These are phyloP conservation scores for Trypanosoma cruzi DNA, from an alignment of 208 protist species.

Conservation along the genomic window DNA sequence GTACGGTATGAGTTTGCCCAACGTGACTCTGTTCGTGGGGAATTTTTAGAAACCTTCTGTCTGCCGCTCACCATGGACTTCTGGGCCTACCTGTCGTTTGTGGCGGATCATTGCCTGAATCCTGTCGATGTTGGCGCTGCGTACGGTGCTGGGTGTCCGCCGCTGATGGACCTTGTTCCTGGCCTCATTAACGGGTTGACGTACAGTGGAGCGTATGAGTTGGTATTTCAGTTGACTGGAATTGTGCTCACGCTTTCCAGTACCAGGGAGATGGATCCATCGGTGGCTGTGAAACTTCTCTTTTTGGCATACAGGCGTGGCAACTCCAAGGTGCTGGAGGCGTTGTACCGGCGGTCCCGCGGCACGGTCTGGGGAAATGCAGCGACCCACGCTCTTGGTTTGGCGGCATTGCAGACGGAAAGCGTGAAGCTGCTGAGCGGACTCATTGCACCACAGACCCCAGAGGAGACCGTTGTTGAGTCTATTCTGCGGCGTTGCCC, in stretches of 20 bases:
- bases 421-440: conserved; percentile 51
- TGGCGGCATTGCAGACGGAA: conserved; percentile 39
- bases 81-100: conserved; percentile 59
- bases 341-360: conserved; percentile 43
- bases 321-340: conserved; percentile 41
- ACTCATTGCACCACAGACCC: conserved; percentile 48
- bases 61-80: conserved; percentile 35
- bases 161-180: conserved; percentile 43
- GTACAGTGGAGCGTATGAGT: conserved; percentile 51
- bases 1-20: conserved; percentile 17
- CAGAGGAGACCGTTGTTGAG: conserved; percentile 52
- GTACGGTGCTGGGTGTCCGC: conserved; percentile 34
- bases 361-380: conserved; percentile 28
- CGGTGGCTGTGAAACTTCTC: conserved; percentile 57
- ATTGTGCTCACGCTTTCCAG: conserved; percentile 38
- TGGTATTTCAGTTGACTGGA: conserved; percentile 45
- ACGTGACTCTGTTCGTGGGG: conserved; percentile 32
- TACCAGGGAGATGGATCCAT: conserved; percentile 28
- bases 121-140: conserved; percentile 11
- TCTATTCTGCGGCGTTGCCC: conserved; percentile 34
- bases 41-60: conserved; percentile 52
- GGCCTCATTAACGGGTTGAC: conserved; percentile 57
- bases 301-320: conserved; percentile 58
- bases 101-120: conserved; percentile 56
- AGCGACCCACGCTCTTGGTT: conserved; percentile 57